Evolutionary conservation across 164 flowering plant genomes (phyloP).

Genomic region (Vitis cinerea): DNA sequence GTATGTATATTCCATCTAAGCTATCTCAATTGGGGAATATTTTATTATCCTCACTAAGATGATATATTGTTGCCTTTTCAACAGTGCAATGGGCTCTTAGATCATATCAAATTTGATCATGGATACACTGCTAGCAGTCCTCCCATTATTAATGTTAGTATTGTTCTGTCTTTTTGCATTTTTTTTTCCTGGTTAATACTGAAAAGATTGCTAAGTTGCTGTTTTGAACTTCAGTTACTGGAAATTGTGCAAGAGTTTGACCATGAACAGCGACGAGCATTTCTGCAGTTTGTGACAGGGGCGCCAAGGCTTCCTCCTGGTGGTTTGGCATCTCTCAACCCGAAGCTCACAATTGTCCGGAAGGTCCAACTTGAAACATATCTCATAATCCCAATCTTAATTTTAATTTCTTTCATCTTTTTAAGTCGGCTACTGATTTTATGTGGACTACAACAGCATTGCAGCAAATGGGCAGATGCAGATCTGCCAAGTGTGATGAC

Average conservation of each 20-base stretch:
- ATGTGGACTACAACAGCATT: slow-evolving; percentile 42
- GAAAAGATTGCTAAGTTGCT: neutral
- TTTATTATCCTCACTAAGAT: neutral
- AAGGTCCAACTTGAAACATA: slow-evolving; percentile 46
- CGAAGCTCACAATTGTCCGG: slow-evolving; percentile 87
- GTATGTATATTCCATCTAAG: slow-evolving; percentile 42
- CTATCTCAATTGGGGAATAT: neutral
- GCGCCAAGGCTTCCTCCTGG: slow-evolving; percentile 96
- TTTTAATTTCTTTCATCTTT: neutral
- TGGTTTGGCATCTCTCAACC: slow-evolving; percentile 85
- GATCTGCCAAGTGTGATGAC: slow-evolving; percentile 99
- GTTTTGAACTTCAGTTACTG: slow-evolving; percentile 53
- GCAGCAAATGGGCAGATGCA: slow-evolving; percentile 42
- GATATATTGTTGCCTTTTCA: neutral
- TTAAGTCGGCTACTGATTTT: slow-evolving; percentile 7
- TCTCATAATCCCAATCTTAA: neutral
- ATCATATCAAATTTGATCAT: slow-evolving; percentile 89
- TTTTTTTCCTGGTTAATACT: neutral
- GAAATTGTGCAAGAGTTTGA: slow-evolving; percentile 72
- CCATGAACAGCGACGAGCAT: slow-evolving; percentile 60
- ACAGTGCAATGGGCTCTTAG: slow-evolving; percentile 67
- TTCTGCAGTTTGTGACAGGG: slow-evolving; percentile 94
- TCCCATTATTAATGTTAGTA: slow-evolving; percentile 64
- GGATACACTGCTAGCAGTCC: slow-evolving; percentile 94
- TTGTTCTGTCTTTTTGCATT: neutral